Conservation (phyloP, 768 basidiomycete species). For the Tulasnella sp. region DNA sequence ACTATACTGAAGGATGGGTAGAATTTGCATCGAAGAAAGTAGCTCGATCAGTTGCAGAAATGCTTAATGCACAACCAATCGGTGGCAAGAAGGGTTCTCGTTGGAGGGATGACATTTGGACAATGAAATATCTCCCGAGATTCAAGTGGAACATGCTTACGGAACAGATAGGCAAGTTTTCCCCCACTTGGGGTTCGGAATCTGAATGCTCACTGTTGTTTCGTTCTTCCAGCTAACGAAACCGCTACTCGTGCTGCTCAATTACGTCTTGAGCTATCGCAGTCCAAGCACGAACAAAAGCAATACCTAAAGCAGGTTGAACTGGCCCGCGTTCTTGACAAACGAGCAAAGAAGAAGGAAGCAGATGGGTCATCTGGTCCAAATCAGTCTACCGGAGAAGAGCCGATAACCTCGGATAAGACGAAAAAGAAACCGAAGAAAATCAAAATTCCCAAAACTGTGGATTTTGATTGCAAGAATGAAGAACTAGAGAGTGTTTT, state of each 20-base stretch:
- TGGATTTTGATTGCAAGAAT: no score
- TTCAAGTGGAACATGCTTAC: slow-evolving; percentile 99
- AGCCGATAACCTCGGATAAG: no score
- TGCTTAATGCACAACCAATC: slow-evolving; percentile 92
- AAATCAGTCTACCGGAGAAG: background rate
- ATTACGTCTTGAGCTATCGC: slow-evolving; percentile 80
- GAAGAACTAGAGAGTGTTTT: no score
- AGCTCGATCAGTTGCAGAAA: slow-evolving; percentile 78
- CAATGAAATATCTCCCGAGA: slow-evolving; percentile 94
- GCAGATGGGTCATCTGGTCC: no score
- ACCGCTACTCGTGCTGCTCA: slow-evolving; percentile 76
- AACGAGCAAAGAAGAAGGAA: slow-evolving; percentile 50
- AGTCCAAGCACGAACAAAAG: slow-evolving; percentile 76
- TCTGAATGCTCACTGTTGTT: background rate
- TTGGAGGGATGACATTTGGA: slow-evolving; percentile 98
- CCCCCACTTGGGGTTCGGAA: background rate
- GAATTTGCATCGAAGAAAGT: slow-evolving; percentile 93
- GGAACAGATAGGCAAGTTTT: slow-evolving; percentile 83
- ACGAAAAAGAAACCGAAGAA: no score
- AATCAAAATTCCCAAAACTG: no score
- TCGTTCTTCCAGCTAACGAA: slow-evolving; percentile 59
- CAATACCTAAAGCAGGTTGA: slow-evolving; percentile 93
- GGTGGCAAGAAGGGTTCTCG: slow-evolving; percentile 83
- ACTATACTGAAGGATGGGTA: slow-evolving; percentile 95
- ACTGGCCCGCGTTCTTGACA: slow-evolving; percentile 72